Conservation (phyloP, 192 early-diverging fungal species). For the Pecoramyces ruminantium region DNA sequence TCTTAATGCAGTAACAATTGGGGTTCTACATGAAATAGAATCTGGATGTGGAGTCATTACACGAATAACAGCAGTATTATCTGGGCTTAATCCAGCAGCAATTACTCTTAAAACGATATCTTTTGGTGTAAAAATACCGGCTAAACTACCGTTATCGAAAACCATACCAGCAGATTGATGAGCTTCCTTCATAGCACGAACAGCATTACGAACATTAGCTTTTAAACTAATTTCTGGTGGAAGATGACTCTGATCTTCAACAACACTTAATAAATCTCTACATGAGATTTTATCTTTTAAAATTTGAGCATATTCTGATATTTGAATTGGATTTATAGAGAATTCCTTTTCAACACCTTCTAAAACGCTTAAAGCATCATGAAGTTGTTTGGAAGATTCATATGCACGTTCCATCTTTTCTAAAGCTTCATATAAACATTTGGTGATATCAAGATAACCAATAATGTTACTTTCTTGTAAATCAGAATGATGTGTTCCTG, state of each 20-base stretch:
- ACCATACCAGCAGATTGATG: conserved; percentile 62
- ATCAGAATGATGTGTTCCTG: neutral
- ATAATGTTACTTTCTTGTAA: conserved; percentile 55
- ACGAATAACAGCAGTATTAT: conserved; percentile 78
- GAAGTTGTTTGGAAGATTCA: conserved; percentile 61
- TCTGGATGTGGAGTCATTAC: conserved; percentile 93
- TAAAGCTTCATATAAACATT: conserved; percentile 68
- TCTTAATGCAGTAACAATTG: conserved; percentile 65
- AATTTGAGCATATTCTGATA: neutral
- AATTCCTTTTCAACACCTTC: conserved; percentile 22
- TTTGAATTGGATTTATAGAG: neutral
- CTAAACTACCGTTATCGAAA: conserved; percentile 47
- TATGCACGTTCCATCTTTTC: conserved; percentile 73
- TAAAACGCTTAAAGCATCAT: conserved; percentile 62
- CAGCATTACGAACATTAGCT: conserved; percentile 47
- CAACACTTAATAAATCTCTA: conserved; percentile 1
- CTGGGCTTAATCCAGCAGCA: conserved; percentile 72
- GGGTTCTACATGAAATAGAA: conserved; percentile 46
- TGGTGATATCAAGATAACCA: conserved; percentile 68
- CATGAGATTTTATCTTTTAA: neutral
- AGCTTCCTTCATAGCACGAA: conserved; percentile 50
- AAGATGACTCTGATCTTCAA: conserved; percentile 1
- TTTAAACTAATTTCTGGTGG: conserved; percentile 1
- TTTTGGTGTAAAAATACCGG: conserved; percentile 83
- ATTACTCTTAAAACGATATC: conserved; percentile 78